These are phyloP conservation scores for Trypanosomatidae sp. DNA, from an alignment of 208 protist genomes.

Conservation along the genomic window DNA sequence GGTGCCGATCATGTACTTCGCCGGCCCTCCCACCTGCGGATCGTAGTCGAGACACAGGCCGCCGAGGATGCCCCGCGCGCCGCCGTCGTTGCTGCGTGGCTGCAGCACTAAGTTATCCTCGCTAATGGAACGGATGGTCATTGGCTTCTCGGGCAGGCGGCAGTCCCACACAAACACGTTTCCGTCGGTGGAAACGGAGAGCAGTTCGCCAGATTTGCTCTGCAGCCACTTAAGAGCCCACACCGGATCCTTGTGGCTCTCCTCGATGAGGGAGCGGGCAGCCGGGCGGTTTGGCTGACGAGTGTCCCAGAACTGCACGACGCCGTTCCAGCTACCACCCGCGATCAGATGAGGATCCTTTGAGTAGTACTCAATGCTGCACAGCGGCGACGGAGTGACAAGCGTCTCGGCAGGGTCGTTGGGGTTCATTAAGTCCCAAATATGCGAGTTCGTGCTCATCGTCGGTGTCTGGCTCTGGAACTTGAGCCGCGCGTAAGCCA, in stretches of 20 bases:
- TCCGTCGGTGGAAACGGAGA: constrained; percentile 96
- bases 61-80: constrained; percentile 87
- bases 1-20: constrained; percentile 97
- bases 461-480: constrained; percentile 93
- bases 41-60: constrained; percentile 96
- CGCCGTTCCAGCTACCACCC: constrained; percentile 97
- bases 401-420: constrained; percentile 95
- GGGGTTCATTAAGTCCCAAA: constrained; percentile 97
- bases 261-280: constrained; percentile 92
- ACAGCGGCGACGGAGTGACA: constrained; percentile 92
- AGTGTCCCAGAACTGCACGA: constrained; percentile 96
- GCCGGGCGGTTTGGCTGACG: constrained; percentile 89
- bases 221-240: constrained; percentile 96
- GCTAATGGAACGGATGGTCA: constrained; percentile 81
- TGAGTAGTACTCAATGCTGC: constrained; percentile 95
- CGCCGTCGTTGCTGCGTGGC: constrained; percentile 90
- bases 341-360: constrained; percentile 96
- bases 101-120: constrained; percentile 88
- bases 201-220: constrained; percentile 95
- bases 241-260: constrained; percentile 97
- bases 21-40: constrained; percentile 89
- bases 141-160: constrained; percentile 91
- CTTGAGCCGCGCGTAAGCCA: constrained; percentile 93
- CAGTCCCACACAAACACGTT: constrained; percentile 96
- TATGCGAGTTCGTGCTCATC: constrained; percentile 94